Percentiles rank a stretch among this genome's conserved stretches.
Evolutionary conservation across 2,329 filamentous ascomycete genomes (phyloP).

Genomic region (Fusarium sp.): DNA sequence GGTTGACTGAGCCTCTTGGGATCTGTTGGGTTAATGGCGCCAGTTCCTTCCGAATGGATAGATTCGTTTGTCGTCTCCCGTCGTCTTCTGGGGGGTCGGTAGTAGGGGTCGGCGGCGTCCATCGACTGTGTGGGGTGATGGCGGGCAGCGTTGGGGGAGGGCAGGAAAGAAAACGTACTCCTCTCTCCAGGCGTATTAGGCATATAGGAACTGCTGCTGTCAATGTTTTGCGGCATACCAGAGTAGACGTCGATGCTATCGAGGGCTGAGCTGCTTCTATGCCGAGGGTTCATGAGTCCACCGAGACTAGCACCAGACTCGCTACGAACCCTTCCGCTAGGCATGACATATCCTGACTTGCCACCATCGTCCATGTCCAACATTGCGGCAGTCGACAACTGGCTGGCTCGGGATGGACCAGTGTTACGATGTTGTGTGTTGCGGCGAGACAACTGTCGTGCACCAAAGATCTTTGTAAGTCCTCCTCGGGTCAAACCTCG

Average conservation of each 20-base stretch:
- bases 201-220: constrained; percentile 72
- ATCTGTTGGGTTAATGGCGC: constrained; percentile 48
- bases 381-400: constrained; percentile 85
- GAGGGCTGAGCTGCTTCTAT: constrained; percentile 66
- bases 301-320: constrained; percentile 70
- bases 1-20: constrained; percentile 53
- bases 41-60: constrained; percentile 48
- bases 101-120: constrained; percentile 80
- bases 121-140: constrained; percentile 59
- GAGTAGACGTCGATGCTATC: constrained; percentile 63
- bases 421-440: constrained; percentile 68
- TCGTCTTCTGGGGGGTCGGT: constrained; percentile 81
- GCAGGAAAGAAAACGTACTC: constrained; percentile 77
- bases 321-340: constrained; percentile 67
- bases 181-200: constrained; percentile 79
- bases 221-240: constrained; percentile 59
- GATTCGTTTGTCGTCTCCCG: constrained; percentile 64
- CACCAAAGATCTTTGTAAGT: constrained; percentile 89
- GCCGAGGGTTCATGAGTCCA: constrained; percentile 58
- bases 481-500: constrained; percentile 80
- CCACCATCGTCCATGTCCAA: constrained; percentile 74
- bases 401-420: constrained; percentile 78
- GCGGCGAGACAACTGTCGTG: constrained; percentile 85
- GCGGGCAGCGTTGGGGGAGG: constrained; percentile 64
- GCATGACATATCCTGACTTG: constrained; percentile 68